Base-by-base conservation (phyloP, 192 early-diverging fungal genomes). In the Martensiomyces pterosporus region DNA sequence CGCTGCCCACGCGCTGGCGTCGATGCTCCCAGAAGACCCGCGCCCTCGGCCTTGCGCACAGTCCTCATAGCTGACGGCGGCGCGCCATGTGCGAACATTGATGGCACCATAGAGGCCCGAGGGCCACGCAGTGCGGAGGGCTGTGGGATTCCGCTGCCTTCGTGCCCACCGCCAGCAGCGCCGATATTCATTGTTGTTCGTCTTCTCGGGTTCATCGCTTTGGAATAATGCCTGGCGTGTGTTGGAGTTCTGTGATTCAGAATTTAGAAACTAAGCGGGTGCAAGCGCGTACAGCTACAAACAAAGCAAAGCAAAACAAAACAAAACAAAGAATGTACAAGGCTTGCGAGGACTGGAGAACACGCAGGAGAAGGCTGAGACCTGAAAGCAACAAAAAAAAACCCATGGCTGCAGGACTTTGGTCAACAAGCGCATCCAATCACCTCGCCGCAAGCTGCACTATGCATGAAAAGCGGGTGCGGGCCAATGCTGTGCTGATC, bases 151-250 rank as follows among this genome's bases (percentile, higher is more conserved):
- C 57, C 57, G 44, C 57, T 69, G 25, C 66, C 57, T 23, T 61
- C 73, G 6, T 17, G 6, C 7, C 17, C 39, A 12, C 12, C 12
- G 29, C 29, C 29, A 12, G 29, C 12, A 32, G n/a, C n/a, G 50
- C 72, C 72, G 49, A 69, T 49, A 24, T 69, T 69, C 73, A 75
- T 69, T 26, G 72, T 75, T 16, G 66, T 75, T 12, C 73, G 60
- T 18, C 73, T 47, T 27, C 73, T 60, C 17, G 62, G 46, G 57
- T 68, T 68, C 36, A 53, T 66, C n/a, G n/a, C n/a, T n/a, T n/a
- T n/a, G n/a, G n/a, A n/a, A n/a, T n/a, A n/a, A n/a, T n/a, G n/a
- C n/a, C n/a, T n/a, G n/a, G n/a, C n/a, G n/a, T n/a, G n/a, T n/a
- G n/a, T n/a, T n/a, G n/a, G n/a, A n/a, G n/a, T n/a, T n/a, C n/a